Percentiles rank a stretch among this genome's conserved stretches.
Conservation (phyloP, 2,329 filamentous ascomycete genomes). For the Trichoderma guizhouense region DNA sequence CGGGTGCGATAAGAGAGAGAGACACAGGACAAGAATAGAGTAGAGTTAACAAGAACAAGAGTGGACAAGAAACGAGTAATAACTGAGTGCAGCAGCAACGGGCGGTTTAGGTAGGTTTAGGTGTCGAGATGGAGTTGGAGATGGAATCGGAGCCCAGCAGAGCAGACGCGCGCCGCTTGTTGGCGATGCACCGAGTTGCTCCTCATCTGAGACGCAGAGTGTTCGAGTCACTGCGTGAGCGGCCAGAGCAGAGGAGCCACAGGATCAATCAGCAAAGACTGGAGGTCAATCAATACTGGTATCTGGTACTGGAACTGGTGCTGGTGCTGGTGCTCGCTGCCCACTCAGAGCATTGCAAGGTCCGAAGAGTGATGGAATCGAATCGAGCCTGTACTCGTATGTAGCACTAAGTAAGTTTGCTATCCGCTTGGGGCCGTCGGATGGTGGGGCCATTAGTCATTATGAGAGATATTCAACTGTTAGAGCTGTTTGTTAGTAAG, state of each 20-base stretch:
- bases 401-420: not conserved
- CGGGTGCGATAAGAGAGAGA: not conserved
- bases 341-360: not conserved
- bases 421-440: not conserved
- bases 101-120: not conserved
- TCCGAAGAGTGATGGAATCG: not conserved
- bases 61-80: not conserved
- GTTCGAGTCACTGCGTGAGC: not conserved
- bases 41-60: not conserved
- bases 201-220: slow-evolving; percentile 1
- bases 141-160: not conserved
- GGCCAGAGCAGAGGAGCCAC: not conserved
- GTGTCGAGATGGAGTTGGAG: not conserved
- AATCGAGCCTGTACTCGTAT: not conserved
- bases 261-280: not conserved
- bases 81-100: not conserved
- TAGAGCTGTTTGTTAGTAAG: not conserved
- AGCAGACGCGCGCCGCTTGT: slow-evolving; percentile 17
- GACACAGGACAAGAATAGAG: not conserved
- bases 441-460: not conserved
- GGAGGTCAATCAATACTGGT: not conserved
- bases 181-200: slow-evolving; percentile 16
- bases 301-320: not conserved
- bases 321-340: not conserved
- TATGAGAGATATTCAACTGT: not conserved